phyloP scores from a whole-genome alignment of 805 yeast genomes.

The Cyberlindnera euphorbiiphila region DNA sequence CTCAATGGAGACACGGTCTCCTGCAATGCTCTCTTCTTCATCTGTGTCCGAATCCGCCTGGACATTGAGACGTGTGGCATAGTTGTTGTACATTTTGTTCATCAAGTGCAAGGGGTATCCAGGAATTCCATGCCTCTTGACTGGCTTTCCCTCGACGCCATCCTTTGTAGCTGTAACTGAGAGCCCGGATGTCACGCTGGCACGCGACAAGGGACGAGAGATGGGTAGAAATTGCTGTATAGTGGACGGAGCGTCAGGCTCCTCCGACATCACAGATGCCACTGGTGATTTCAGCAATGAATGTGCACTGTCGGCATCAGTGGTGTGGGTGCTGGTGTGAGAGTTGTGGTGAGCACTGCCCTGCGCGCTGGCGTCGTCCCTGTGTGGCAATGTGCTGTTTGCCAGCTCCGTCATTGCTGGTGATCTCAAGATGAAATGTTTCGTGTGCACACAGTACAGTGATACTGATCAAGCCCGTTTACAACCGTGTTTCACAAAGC shows the following conservation, averaged over 20 bases:
- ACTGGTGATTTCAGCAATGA: constrained; percentile 13
- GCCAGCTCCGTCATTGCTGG: constrained; percentile 11
- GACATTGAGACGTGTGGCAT: constrained; percentile 13
- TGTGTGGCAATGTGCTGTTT: constrained; percentile 3
- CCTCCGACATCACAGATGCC: constrained; percentile 11
- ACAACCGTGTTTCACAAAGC: too few species aligned
- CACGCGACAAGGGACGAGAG: constrained; percentile 58
- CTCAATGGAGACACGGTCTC: constrained; percentile 21
- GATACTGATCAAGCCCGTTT: too few species aligned
- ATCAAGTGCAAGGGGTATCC: constrained; percentile 36
- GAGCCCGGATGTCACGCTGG: constrained; percentile 61
- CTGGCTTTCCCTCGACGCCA: constrained; percentile 62
- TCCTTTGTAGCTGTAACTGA: constrained; percentile 74
- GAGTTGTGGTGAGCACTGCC: too few species aligned
- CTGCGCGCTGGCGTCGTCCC: constrained; percentile 1
- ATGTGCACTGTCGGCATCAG: constrained; percentile 15
- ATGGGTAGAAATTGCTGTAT: constrained; percentile 19
- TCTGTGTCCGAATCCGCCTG: constrained; percentile 5
- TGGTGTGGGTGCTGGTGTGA: background rate
- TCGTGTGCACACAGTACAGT: too few species aligned
- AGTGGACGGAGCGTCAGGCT: constrained; percentile 7
- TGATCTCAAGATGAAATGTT: too few species aligned
- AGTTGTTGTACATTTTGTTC: constrained; percentile 32
- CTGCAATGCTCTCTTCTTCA: constrained; percentile 5
- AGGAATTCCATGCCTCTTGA: constrained; percentile 42